A percentile compares a stretch with the other conserved stretches of the same genome.
Evolutionary conservation across 2,329 filamentous ascomycete genomes (phyloP).

Genomic region (Calonectria fujianensis): DNA sequence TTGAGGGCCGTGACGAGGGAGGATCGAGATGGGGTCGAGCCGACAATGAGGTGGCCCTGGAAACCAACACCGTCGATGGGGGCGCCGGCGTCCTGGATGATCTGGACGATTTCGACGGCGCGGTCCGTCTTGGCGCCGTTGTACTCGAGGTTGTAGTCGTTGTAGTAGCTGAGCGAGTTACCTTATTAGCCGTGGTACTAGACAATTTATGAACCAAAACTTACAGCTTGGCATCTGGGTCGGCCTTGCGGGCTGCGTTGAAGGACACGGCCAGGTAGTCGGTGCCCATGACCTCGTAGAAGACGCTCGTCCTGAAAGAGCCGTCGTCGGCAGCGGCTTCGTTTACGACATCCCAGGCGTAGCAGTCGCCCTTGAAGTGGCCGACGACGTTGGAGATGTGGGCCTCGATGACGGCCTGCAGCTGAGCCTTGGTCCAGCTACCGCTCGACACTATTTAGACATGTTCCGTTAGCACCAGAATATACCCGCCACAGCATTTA

Average conservation of each 20-base stretch:
- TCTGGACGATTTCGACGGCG: conserved; percentile 66
- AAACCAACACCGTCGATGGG: conserved; percentile 78
- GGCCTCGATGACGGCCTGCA: conserved; percentile 70
- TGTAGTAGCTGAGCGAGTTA: conserved; percentile 62
- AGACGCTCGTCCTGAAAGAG: conserved; percentile 71
- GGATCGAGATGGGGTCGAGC: conserved; percentile 67
- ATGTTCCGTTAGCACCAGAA: neutral
- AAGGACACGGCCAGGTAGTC: conserved; percentile 76
- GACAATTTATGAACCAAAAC: neutral
- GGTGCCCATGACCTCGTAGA: conserved; percentile 73
- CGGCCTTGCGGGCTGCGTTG: conserved; percentile 71
- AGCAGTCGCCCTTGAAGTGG: conserved; percentile 76
- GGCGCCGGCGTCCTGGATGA: conserved; percentile 68
- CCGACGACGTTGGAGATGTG: conserved; percentile 76
- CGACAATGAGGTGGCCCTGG: conserved; percentile 76
- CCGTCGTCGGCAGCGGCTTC: conserved; percentile 77
- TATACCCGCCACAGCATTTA: neutral
- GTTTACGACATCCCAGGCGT: conserved; percentile 80
- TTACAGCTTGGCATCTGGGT: conserved; percentile 73
- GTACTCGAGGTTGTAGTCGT: conserved; percentile 77
- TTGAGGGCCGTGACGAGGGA: conserved; percentile 67
- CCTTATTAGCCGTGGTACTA: too few species aligned
- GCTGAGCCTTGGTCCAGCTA: conserved; percentile 74
- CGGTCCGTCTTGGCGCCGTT: conserved; percentile 67
- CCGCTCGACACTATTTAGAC: conserved; percentile 49